Percentiles rank a stretch among this genome's conserved stretches.
Evolutionary conservation across 2,329 filamentous ascomycete species (phyloP).

Genomic region (Cladophialophora immunda): DNA sequence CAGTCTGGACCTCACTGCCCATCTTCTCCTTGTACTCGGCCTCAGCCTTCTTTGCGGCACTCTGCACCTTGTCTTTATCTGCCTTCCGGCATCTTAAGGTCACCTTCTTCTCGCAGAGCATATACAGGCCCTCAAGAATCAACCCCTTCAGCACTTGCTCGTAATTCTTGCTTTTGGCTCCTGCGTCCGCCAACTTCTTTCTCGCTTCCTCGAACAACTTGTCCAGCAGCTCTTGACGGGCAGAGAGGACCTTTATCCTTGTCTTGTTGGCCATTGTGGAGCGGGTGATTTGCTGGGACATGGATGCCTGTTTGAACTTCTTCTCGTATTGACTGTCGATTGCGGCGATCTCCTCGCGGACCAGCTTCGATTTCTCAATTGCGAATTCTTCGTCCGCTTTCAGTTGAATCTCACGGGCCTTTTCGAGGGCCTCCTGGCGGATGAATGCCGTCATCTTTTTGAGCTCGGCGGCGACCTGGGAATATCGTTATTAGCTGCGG

Average conservation of each 20-base stretch:
- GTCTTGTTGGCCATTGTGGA: constrained; percentile 97
- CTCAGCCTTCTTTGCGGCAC: constrained; percentile 77
- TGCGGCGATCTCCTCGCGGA: constrained; percentile 89
- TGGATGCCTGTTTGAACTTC: constrained; percentile 98
- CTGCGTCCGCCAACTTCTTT: constrained; percentile 72
- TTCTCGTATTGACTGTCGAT: constrained; percentile 96
- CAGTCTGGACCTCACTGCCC: constrained; percentile 73
- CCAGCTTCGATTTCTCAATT: constrained; percentile 98
- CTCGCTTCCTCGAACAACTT: constrained; percentile 83
- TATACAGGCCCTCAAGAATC: constrained; percentile 89
- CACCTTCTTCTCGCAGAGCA: constrained; percentile 81
- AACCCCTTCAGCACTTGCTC: constrained; percentile 78
- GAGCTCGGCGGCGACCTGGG: constrained; percentile 93
- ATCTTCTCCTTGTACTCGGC: constrained; percentile 84
- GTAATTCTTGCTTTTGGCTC: constrained; percentile 78
- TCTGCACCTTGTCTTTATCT: constrained; percentile 78
- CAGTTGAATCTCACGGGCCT: constrained; percentile 95
- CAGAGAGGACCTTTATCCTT: constrained; percentile 83
- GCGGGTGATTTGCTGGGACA: constrained; percentile 98
- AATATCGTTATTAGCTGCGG: constrained; percentile 10
- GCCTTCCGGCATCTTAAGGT: constrained; percentile 78
- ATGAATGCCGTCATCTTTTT: constrained; percentile 99
- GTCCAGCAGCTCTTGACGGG: constrained; percentile 90
- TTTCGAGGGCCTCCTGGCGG: constrained; percentile 96
- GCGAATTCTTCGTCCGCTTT: constrained; percentile 99